Base-by-base conservation (phyloP, 2,329 filamentous ascomycete species). In the Fusarium buharicum region DNA sequence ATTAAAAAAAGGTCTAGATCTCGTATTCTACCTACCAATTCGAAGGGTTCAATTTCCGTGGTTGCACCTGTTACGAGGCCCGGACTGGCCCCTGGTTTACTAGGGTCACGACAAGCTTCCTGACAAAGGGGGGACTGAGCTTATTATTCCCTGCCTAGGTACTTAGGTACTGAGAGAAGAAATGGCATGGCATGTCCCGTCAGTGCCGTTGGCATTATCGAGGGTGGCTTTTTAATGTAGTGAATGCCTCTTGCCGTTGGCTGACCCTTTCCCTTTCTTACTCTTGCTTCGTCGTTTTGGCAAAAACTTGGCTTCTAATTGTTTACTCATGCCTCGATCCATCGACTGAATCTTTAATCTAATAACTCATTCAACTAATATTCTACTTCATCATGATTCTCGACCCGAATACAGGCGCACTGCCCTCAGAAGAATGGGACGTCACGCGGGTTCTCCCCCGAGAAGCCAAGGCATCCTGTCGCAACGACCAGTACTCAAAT, bases 361-460 rank as follows among this genome's bases (percentile, higher is more conserved):
- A 43, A 31, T 24, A 24, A 24, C 22, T 24, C 22, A 5, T 31
- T 14, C 30, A 14, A 54, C 43, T 43, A 55, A 59, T 55, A 44
- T 50, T 49, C 22, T 50, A 40, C 28, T 40, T 10, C 39, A 60
- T 33, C 50, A 70, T 69, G 64, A 45, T 55, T 52, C 45, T 65
- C 33, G 43, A 56, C 3, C 36, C 24, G n/a, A 44, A 49, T 40
- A 51, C 53, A 41, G 50, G 46, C 48, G 50, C 36, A 5, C 47
- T 55, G 12, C 45, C 59, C 14, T 52, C 47, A 24, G 22, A 24
- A 24, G 43, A 38, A 4, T 58, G 57, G 46, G 50, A 41, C 6
- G 30, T 66, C 43, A 60, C 56, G 11, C 68, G 67, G 27, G 50
- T 70, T 8, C 37, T 67, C 11, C 58, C 63, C 17, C 57, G 68